Evolutionary conservation across 1,139 yeast species (phyloP), one percentile per base, ranked within the genome.

Genomic region (Pichia kudriavzevii): DNA sequence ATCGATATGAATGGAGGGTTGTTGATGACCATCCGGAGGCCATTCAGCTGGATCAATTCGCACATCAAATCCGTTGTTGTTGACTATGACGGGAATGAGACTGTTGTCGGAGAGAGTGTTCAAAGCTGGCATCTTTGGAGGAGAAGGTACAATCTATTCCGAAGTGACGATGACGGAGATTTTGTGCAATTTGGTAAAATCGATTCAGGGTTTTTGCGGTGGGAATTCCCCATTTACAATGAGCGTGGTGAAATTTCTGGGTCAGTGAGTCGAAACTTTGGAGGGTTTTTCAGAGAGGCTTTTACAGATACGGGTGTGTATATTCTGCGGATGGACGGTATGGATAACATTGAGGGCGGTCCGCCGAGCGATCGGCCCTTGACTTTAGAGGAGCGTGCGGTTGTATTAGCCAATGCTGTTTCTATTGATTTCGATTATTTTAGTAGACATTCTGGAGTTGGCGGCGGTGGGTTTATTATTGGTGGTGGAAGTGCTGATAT

Each of bases 91-190:
- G 53, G 54, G 6, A 49, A 49, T 17, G 82, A 77, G 29, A 57
- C 68, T 2, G 41, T 67, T 6, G 63, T 88, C 23, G 97, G 97
- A 1, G 96, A 88, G 53, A 73, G 85, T 22, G 75, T 81, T 7
- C 97, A 91, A 58, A 78, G 81, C 46, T 91, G 96, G 96, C 97
- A 88, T 61, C 63, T 80, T 34, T 87, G 95, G 95, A 72, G 97
- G 53, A 67, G 97, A 39, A 64, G 79, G 35, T 91, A 91, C 57
- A 84, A 87, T 52, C 63, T 91, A 45, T 91, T 82, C 55, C 67
- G 70, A 44, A 51, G 69, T 4, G 30, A 30, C 8, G 41, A 34
- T 5, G 38, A 45, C 10, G 67, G 69, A 17, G 67, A 63, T 21
- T 79, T 67, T 53, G 67, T 69, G 22, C 94, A 83, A 55, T 91